Conservation (phyloP, 108 stramenopile genomes). For the Schizochytrium sp. region DNA sequence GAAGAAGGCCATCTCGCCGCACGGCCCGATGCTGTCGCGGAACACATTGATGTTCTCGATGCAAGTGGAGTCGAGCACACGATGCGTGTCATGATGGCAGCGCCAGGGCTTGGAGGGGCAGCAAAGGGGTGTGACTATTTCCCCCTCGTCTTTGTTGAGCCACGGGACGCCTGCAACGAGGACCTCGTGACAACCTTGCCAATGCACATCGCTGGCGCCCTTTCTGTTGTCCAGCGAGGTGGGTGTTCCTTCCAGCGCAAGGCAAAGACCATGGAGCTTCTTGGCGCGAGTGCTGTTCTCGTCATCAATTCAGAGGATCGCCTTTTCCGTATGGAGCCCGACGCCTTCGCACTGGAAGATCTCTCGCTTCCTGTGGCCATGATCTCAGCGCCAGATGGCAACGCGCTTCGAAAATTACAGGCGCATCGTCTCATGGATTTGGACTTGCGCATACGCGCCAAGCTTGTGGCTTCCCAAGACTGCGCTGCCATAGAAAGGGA, state of each 20-base stretch:
- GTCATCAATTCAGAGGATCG: conserved; percentile 18
- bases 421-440: background rate
- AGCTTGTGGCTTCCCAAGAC: background rate
- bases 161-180: conserved; percentile 31
- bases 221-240: conserved; percentile 32
- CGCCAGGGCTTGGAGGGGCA: background rate
- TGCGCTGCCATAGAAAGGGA: background rate
- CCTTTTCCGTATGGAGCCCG: background rate
- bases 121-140: background rate
- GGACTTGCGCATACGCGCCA: background rate
- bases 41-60: background rate
- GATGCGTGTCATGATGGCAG: background rate
- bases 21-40: background rate
- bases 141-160: conserved; percentile 29
- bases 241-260: conserved; percentile 36
- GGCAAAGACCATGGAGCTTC: conserved; percentile 20
- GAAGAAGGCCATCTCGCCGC: background rate
- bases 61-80: background rate
- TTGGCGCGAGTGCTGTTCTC: conserved; percentile 20
- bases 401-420: background rate
- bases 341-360: background rate
- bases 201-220: conserved; percentile 9
- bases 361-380: background rate
- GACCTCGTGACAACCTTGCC: conserved; percentile 20
- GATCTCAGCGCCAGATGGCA: background rate